Evolutionary conservation across 2,329 filamentous ascomycete species (phyloP).

Genomic region (Aspergillus fumigatus): DNA sequence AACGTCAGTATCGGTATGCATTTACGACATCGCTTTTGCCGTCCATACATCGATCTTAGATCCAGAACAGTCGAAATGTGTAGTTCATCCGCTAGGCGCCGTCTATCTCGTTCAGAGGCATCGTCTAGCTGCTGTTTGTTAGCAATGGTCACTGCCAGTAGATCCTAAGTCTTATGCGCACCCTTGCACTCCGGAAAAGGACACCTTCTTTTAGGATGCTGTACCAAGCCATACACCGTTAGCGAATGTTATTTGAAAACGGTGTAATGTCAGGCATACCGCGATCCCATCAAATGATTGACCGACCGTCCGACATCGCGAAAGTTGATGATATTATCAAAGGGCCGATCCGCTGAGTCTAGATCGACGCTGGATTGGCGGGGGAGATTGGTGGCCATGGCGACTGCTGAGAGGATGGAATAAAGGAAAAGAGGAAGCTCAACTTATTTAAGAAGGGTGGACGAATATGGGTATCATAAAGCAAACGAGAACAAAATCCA

Average conservation of each 20-base stretch:
- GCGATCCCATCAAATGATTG: constrained; percentile 55
- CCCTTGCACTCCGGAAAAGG: constrained; percentile 65
- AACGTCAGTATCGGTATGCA: not conserved
- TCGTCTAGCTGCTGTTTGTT: constrained; percentile 52
- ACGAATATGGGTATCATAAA: not conserved
- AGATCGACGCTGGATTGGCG: constrained; percentile 30
- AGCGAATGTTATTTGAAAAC: not conserved
- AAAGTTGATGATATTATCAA: constrained; percentile 67
- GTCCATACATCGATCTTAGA: constrained; percentile 64
- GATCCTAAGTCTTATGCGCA: constrained; percentile 35
- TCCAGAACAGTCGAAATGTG: constrained; percentile 71
- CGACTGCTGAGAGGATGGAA: not conserved
- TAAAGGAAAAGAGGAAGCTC: not conserved
- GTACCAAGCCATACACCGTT: not conserved
- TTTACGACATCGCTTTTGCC: not conserved
- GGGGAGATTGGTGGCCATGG: constrained; percentile 8
- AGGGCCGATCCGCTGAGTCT: constrained; percentile 31
- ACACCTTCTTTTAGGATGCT: constrained; percentile 56
- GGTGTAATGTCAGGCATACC: constrained; percentile 38
- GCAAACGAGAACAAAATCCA: not conserved
- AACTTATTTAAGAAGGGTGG: not conserved
- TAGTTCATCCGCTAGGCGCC: constrained; percentile 55
- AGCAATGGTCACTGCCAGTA: not conserved
- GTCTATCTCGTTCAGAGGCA: constrained; percentile 62
- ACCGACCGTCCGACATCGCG: constrained; percentile 68